Evolutionary conservation across 768 basidiomycete genomes (phyloP).

Genomic region (Lepiota brunneoincarnata): DNA sequence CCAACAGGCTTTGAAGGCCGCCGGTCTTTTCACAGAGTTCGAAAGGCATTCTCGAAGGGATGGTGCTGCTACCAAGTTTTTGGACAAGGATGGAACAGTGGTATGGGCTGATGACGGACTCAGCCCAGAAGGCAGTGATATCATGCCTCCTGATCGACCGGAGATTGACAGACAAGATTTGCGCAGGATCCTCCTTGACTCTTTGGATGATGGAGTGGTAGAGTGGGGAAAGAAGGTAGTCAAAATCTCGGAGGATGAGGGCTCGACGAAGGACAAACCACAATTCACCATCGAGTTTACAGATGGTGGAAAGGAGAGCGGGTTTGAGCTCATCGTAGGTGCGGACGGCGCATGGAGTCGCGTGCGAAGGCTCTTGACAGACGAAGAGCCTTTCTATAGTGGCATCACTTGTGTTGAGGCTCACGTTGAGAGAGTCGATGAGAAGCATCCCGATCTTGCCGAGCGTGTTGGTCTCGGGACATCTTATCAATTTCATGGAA

Average conservation of each 20-base stretch:
- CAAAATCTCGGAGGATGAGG: constrained; percentile 1
- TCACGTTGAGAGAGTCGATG: constrained; percentile 11
- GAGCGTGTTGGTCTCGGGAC: constrained; percentile 25
- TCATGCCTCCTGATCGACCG: constrained; percentile 15
- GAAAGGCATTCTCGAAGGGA: constrained; percentile 17
- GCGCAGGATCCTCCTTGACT: constrained; percentile 23
- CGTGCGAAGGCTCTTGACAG: constrained; percentile 30
- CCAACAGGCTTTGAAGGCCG: constrained; percentile 22
- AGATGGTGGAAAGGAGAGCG: constrained; percentile 11
- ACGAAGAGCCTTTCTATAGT: constrained; percentile 28
- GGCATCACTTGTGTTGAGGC: constrained; percentile 23
- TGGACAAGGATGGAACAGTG: constrained; percentile 14
- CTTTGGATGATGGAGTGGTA: constrained; percentile 17
- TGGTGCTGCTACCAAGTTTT: constrained; percentile 13
- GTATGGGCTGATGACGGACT: constrained; percentile 9
- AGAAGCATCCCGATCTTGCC: constrained; percentile 20
- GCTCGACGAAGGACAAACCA: constrained; percentile 2
- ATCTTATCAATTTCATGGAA: constrained; percentile 22
- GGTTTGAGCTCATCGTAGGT: constrained; percentile 24
- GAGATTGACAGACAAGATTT: constrained; percentile 25
- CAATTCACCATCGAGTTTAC: constrained; percentile 13
- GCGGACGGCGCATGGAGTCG: constrained; percentile 38
- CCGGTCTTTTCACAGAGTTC: constrained; percentile 23
- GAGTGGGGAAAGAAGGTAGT: constrained; percentile 20
- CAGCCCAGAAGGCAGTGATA: neutral